Evolutionary conservation across 352 stramenopile species (phyloP).

Genomic region (Globisporangium parvum): DNA sequence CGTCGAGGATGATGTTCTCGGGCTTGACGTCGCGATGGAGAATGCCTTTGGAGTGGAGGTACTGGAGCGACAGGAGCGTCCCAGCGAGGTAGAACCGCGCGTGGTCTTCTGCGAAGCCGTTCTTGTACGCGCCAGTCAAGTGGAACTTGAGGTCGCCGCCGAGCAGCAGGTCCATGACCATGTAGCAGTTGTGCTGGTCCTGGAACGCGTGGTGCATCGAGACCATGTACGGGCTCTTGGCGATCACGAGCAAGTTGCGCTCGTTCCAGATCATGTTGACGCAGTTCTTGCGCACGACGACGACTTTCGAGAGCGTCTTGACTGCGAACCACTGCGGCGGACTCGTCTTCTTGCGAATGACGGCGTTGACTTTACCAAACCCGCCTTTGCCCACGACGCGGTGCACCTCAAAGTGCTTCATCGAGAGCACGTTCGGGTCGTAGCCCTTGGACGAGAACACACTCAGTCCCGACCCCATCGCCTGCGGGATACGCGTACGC

Average conservation of each 20-base stretch:
- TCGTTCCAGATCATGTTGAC: constrained; percentile 78
- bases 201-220: constrained; percentile 70
- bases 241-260: constrained; percentile 48
- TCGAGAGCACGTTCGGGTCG: constrained; percentile 40
- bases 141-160: constrained; percentile 74
- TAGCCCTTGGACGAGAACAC: constrained; percentile 10
- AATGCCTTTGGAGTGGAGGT: constrained; percentile 58
- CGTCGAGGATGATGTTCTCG: constrained; percentile 82
- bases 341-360: constrained; percentile 51
- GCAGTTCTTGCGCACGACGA: constrained; percentile 52
- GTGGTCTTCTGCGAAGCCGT: constrained; percentile 49
- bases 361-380: constrained; percentile 73
- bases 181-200: constrained; percentile 59
- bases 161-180: constrained; percentile 72
- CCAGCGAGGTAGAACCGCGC: constrained; percentile 60
- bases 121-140: constrained; percentile 33
- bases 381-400: constrained; percentile 58
- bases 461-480: constrained; percentile 15
- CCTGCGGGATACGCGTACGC: too few relatives aligned
- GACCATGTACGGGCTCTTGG: constrained; percentile 46
- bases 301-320: constrained; percentile 63
- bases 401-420: constrained; percentile 61
- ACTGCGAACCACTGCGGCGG: constrained; percentile 57
- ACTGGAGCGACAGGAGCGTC: constrained; percentile 52
- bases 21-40: constrained; percentile 82